Evolutionary conservation across 495 filamentous ascomycete genomes (phyloP).

Genomic region (Neurospora terricola): DNA sequence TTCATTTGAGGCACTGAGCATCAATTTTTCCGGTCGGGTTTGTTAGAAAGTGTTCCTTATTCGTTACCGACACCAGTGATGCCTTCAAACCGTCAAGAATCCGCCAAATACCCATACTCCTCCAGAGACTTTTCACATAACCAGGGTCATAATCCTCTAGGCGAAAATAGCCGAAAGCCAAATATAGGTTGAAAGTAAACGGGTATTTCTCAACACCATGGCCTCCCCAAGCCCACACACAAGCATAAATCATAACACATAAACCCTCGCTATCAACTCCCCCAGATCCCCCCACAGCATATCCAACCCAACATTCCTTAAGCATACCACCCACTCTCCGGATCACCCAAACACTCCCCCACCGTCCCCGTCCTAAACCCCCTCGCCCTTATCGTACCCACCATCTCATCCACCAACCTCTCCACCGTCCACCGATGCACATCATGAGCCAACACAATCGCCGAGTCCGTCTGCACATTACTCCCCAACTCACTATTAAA

Average conservation of each 20-base stretch:
- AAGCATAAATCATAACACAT: not conserved
- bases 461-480: slow-evolving; percentile 11
- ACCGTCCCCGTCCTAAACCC: slow-evolving; percentile 40
- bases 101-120: not conserved
- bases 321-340: slow-evolving; percentile 50
- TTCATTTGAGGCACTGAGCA: not conserved
- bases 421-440: slow-evolving; percentile 27
- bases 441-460: slow-evolving; percentile 30
- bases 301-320: not conserved
- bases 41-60: not conserved
- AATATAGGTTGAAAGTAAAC: not conserved
- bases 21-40: not conserved
- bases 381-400: slow-evolving; percentile 9
- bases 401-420: slow-evolving; percentile 22
- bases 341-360: slow-evolving; percentile 52
- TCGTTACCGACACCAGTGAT: not conserved
- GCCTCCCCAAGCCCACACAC: not conserved
- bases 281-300: not conserved
- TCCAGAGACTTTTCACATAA: not conserved
- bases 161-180: not conserved
- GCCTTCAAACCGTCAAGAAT: not conserved
- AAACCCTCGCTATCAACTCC: not conserved
- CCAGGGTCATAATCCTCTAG: not conserved
- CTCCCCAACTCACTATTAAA: slow-evolving; percentile 15
- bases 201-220: not conserved